These are phyloP conservation scores for Auricularia auricula-judae DNA, from an alignment of 768 basidiomycete species.

Conservation along the genomic window DNA sequence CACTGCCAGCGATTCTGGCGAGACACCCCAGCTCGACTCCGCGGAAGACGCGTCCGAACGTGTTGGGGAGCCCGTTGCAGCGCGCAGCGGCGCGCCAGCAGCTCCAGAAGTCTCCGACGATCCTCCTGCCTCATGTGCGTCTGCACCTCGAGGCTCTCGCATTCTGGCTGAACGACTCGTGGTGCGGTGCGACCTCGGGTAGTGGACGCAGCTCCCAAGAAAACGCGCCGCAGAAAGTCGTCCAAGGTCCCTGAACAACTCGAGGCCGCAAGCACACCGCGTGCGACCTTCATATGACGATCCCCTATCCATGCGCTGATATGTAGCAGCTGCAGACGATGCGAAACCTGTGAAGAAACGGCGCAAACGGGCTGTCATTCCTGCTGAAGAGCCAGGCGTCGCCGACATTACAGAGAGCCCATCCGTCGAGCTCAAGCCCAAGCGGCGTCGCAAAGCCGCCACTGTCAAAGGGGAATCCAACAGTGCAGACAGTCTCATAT, in stretches of 20 bases:
- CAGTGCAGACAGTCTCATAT: neutral
- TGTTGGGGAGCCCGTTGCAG: neutral
- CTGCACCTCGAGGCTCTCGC: too few species aligned
- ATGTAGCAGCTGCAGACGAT: too few species aligned
- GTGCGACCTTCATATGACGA: too few species aligned
- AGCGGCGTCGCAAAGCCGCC: neutral
- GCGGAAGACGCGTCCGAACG: too few species aligned
- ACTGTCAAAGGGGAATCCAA: neutral
- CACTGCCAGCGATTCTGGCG: too few species aligned
- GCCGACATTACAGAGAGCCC: neutral
- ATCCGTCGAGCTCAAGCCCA: neutral
- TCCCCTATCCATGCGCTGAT: too few species aligned
- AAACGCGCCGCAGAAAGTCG: neutral
- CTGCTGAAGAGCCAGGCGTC: neutral
- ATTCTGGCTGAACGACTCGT: too few species aligned
- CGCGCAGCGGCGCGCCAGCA: neutral
- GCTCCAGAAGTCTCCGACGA: neutral
- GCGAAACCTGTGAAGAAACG: too few species aligned
- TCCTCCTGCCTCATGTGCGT: neutral
- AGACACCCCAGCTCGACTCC: too few species aligned
- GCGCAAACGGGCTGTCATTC: neutral
- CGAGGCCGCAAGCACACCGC: too few species aligned
- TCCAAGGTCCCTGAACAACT: too few species aligned
- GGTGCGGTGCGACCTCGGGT: too few species aligned
- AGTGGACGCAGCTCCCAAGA: neutral